Percentiles rank a stretch among this genome's conserved stretches.
These are phyloP conservation scores for Chlamydomonas incerta DNA, from an alignment of 139 green algal genomes.

Conservation along the genomic window DNA sequence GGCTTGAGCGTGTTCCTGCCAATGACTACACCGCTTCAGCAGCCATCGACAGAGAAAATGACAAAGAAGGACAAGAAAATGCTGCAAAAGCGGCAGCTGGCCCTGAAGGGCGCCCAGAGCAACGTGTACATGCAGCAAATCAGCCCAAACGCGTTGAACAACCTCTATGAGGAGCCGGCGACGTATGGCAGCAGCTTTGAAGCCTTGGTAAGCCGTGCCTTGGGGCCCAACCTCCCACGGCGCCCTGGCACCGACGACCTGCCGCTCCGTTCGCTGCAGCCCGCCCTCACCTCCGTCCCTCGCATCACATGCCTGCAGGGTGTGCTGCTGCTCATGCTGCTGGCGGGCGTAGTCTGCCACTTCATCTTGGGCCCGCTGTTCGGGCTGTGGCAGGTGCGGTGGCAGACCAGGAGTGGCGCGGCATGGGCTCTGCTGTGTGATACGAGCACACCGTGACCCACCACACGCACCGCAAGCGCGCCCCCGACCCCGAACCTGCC, in stretches of 20 bases:
- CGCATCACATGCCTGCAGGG: too few species aligned
- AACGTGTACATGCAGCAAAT: not conserved
- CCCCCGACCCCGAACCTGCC: too few species aligned
- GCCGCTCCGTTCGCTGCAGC: too few species aligned
- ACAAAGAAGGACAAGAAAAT: not conserved
- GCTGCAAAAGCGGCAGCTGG: not conserved
- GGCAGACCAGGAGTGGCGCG: not conserved
- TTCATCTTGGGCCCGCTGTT: not conserved
- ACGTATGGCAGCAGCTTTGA: constrained; percentile 9
- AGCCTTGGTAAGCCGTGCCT: constrained; percentile 1
- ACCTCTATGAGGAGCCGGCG: not conserved
- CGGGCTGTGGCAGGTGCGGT: constrained; percentile 13
- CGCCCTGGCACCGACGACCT: not conserved
- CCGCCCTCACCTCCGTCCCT: too few species aligned
- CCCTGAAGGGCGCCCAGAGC: not conserved
- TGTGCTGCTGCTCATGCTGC: constrained; percentile 20
- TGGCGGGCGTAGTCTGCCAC: not conserved
- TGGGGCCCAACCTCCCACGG: too few species aligned
- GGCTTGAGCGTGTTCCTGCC: not conserved
- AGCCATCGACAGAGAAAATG: not conserved
- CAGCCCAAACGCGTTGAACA: not conserved
- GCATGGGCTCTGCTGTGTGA: too few species aligned
- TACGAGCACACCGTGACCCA: too few species aligned
- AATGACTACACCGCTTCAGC: not conserved
- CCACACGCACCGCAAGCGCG: too few species aligned